A percentile compares a stretch with the other conserved stretches of the same genome.
Evolutionary conservation across 805 yeast species (phyloP).

Genomic region (Kuraishia molischiana): DNA sequence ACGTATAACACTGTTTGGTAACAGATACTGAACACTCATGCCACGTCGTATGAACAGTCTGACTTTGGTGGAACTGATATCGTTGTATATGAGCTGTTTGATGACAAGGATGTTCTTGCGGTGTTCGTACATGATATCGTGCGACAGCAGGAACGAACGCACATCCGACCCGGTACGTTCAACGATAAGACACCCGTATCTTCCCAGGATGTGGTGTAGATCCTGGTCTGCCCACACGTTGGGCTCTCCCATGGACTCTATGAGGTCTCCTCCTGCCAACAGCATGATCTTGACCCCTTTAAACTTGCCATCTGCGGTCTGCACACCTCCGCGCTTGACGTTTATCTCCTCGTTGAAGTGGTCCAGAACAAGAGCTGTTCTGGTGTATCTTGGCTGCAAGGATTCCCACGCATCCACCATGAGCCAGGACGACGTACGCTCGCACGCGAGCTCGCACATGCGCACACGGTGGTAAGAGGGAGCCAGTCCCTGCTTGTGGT

Average conservation of each 20-base stretch:
- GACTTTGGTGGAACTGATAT: constrained; percentile 91
- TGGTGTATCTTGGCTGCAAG: constrained; percentile 78
- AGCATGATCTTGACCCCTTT: constrained; percentile 92
- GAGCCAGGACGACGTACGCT: constrained; percentile 91
- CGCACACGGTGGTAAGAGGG: constrained; percentile 83
- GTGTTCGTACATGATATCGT: constrained; percentile 96
- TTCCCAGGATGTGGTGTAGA: constrained; percentile 88
- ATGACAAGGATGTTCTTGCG: constrained; percentile 87
- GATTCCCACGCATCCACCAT: constrained; percentile 99
- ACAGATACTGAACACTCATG: constrained; percentile 90
- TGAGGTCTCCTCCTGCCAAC: constrained; percentile 94
- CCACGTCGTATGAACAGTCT: constrained; percentile 86
- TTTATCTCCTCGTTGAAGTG: constrained; percentile 95
- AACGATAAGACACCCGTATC: constrained; percentile 92
- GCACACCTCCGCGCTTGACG: constrained; percentile 79
- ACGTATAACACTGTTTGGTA: constrained; percentile 91
- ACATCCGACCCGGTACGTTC: constrained; percentile 97
- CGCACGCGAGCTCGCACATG: constrained; percentile 98
- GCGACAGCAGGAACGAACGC: constrained; percentile 80
- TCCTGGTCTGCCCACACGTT: constrained; percentile 98
- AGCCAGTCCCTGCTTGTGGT: constrained; percentile 89
- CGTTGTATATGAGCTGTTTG: constrained; percentile 93
- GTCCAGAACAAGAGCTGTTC: constrained; percentile 92
- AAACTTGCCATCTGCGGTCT: constrained; percentile 43
- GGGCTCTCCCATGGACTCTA: constrained; percentile 99